Conservation (phyloP, 768 basidiomycete genomes). For the Suillus sp. region DNA sequence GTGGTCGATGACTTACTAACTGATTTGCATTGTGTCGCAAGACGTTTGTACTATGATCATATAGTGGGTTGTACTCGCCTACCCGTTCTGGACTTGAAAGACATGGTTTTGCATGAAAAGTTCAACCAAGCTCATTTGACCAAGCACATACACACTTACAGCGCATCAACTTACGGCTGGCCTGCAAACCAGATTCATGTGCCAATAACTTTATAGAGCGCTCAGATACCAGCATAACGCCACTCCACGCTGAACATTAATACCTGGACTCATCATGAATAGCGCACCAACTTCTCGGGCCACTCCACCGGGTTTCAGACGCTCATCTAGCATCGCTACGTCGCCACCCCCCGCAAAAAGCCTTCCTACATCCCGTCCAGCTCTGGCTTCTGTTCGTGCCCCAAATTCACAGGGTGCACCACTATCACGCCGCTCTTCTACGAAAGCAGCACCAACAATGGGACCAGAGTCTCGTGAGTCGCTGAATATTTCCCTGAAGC, state of each 20-base stretch:
- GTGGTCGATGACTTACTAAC: not conserved
- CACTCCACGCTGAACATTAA: slow-evolving; percentile 9
- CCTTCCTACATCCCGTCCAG: slow-evolving; percentile 61
- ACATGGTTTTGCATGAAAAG: slow-evolving; percentile 8
- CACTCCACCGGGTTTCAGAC: slow-evolving; percentile 48
- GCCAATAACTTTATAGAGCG: not conserved
- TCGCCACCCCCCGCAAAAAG: slow-evolving; percentile 48
- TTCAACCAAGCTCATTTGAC: slow-evolving; percentile 1
- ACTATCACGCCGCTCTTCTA: slow-evolving; percentile 50
- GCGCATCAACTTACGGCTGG: slow-evolving; percentile 8
- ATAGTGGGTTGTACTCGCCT: not conserved
- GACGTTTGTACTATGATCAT: not conserved
- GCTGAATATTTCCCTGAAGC: slow-evolving; percentile 63
- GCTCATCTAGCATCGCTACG: slow-evolving; percentile 45
- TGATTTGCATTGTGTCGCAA: not conserved
- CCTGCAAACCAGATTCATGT: slow-evolving; percentile 15
- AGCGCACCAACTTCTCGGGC: slow-evolving; percentile 45
- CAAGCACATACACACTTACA: not conserved
- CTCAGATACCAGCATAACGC: slow-evolving; percentile 12
- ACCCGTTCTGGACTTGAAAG: slow-evolving; percentile 11
- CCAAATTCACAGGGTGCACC: slow-evolving; percentile 48
- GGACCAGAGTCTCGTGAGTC: slow-evolving; percentile 54
- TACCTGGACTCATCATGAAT: slow-evolving; percentile 34
- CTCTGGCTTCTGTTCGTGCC: slow-evolving; percentile 54
- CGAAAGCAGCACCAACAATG: slow-evolving; percentile 46